A percentile compares a stretch with the other conserved stretches of the same genome.
phyloP scores from a whole-genome alignment of 306 rosid genomes.

The Crotalaria pallida region DNA sequence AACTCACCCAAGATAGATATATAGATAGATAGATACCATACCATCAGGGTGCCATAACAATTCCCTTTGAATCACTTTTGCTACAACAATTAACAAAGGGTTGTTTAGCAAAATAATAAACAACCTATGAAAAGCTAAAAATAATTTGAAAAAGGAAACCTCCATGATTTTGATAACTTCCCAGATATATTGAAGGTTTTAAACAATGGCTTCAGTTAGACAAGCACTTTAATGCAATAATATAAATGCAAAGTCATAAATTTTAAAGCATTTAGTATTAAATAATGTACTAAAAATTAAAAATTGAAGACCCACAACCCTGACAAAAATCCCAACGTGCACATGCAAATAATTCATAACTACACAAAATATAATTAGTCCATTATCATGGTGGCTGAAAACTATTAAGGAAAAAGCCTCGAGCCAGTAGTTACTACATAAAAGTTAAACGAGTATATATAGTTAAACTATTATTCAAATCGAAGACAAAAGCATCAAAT shows the following conservation, averaged over 20 bases:
- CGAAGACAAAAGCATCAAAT: background rate
- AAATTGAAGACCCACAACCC: background rate
- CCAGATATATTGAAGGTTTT: background rate
- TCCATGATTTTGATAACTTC: background rate
- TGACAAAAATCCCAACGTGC: background rate
- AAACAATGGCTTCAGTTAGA: background rate
- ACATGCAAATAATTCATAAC: background rate
- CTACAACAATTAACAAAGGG: background rate
- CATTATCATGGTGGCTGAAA: background rate
- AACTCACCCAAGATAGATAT: too few species aligned
- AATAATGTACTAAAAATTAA: background rate
- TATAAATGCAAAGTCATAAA: background rate
- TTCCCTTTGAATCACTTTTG: background rate
- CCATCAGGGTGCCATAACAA: background rate
- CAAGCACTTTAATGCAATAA: background rate
- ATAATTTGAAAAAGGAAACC: background rate
- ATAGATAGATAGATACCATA: background rate
- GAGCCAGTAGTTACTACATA: background rate
- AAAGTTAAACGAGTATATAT: background rate
- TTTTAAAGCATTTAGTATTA: constrained; percentile 6
- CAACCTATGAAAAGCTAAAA: background rate
- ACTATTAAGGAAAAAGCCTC: constrained; percentile 16
- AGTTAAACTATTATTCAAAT: background rate
- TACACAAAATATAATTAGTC: background rate
- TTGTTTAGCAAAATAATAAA: constrained; percentile 11